Conservation (phyloP, 495 filamentous ascomycete species). For the Cudoniella acicularis region DNA sequence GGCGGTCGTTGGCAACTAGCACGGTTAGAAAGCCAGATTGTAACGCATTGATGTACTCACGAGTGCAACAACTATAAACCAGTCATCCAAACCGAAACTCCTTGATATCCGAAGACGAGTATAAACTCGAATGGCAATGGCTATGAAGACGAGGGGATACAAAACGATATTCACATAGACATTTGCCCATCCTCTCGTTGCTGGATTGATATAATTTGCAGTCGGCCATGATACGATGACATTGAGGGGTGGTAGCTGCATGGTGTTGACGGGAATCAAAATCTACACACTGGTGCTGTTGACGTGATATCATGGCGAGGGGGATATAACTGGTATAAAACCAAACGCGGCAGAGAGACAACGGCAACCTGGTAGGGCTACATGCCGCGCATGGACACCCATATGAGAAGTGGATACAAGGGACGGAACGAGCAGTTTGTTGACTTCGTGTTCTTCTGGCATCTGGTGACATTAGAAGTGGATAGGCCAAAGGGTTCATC, state of each 20-base stretch:
- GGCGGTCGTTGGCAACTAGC: constrained; percentile 26
- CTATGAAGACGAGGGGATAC: constrained; percentile 34
- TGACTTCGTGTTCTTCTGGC: no score
- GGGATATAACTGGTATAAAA: background rate
- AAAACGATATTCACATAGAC: constrained; percentile 40
- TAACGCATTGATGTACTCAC: constrained; percentile 13
- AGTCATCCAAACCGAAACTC: constrained; percentile 48
- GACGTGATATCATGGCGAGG: background rate
- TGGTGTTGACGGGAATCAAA: constrained; percentile 14
- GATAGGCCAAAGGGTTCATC: no score
- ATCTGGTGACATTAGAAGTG: no score
- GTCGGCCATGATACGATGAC: constrained; percentile 46
- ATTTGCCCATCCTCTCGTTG: constrained; percentile 43
- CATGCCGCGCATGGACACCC: background rate
- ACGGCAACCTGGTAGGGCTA: background rate
- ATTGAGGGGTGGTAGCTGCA: constrained; percentile 45
- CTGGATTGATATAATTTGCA: constrained; percentile 52
- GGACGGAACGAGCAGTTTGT: background rate
- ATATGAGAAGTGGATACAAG: background rate
- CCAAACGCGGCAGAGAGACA: background rate
- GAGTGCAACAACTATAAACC: constrained; percentile 4
- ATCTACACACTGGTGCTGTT: background rate
- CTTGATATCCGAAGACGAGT: constrained; percentile 41
- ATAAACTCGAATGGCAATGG: constrained; percentile 45
- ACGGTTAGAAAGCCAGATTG: background rate